Evolutionary conservation across 2,329 filamentous ascomycete species (phyloP).

Genomic region (Colletotrichum sidae): DNA sequence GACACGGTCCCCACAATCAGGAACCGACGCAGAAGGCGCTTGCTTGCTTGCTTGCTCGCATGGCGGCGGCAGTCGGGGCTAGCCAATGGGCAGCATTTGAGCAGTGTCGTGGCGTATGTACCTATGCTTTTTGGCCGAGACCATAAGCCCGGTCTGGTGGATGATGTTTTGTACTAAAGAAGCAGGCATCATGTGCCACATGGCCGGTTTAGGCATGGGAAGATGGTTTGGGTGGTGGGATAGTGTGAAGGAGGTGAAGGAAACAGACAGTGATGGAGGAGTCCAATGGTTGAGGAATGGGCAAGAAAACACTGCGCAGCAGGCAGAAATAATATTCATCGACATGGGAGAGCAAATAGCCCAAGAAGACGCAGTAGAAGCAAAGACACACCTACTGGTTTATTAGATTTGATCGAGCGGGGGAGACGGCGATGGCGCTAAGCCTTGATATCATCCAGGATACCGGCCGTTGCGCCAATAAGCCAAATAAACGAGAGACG

Average conservation of each 20-base stretch:
- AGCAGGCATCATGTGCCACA: neutral
- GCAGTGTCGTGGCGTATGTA: neutral
- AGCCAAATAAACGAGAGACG: constrained; percentile 9
- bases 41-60: too few relatives aligned
- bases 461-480: constrained; percentile 1
- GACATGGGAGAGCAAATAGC: neutral
- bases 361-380: neutral
- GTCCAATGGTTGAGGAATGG: neutral
- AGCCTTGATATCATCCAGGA: constrained; percentile 36
- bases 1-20: too few relatives aligned
- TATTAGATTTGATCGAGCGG: constrained; percentile 26
- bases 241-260: neutral
- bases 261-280: neutral
- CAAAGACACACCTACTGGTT: constrained; percentile 27
- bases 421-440: constrained; percentile 22
- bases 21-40: too few relatives aligned
- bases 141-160: too few relatives aligned
- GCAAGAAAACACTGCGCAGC: neutral
- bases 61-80: too few relatives aligned
- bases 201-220: constrained; percentile 1
- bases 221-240: neutral
- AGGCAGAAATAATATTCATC: too few relatives aligned
- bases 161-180: neutral
- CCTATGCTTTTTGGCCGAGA: too few relatives aligned
- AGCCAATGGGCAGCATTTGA: too few relatives aligned